Evolutionary conservation across 2,329 filamentous ascomycete species (phyloP).

Genomic region (Clarireedia monteithiana): DNA sequence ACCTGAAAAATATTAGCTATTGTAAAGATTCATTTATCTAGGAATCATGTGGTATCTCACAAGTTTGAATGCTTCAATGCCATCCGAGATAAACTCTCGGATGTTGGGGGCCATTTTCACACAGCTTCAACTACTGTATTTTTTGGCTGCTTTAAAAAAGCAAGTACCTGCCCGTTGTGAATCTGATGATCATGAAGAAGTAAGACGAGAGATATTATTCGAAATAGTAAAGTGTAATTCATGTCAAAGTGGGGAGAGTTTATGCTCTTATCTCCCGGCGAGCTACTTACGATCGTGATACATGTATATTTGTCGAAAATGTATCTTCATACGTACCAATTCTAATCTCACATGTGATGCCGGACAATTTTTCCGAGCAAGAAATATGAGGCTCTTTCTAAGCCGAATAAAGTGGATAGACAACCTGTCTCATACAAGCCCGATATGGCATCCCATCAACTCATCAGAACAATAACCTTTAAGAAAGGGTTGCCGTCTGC

Average conservation of each 20-base stretch:
- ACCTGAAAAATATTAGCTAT: conserved; percentile 21
- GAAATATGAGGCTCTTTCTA: too few species aligned
- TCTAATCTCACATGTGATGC: too few species aligned
- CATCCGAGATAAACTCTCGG: conserved; percentile 14
- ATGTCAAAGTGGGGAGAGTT: conserved; percentile 1
- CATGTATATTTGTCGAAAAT: conserved; percentile 2
- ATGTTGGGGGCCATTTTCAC: not conserved
- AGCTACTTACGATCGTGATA: not conserved
- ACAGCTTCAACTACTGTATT: not conserved
- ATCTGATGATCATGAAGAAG: too few species aligned
- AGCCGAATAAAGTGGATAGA: too few species aligned
- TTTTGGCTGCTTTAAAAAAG: too few species aligned
- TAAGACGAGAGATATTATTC: not conserved
- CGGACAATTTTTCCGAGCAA: too few species aligned
- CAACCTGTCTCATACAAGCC: too few species aligned
- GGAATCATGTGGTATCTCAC: conserved; percentile 11
- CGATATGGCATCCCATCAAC: too few species aligned
- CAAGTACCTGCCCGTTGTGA: too few species aligned
- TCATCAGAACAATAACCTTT: too few species aligned
- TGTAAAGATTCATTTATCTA: not conserved
- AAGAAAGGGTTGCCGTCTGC: too few species aligned
- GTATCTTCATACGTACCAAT: not conserved
- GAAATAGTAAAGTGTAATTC: not conserved
- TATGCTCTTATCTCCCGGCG: not conserved
- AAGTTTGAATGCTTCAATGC: conserved; percentile 22